phyloP scores from a whole-genome alignment of 495 filamentous ascomycete species.

The Acidiella bohemica region DNA sequence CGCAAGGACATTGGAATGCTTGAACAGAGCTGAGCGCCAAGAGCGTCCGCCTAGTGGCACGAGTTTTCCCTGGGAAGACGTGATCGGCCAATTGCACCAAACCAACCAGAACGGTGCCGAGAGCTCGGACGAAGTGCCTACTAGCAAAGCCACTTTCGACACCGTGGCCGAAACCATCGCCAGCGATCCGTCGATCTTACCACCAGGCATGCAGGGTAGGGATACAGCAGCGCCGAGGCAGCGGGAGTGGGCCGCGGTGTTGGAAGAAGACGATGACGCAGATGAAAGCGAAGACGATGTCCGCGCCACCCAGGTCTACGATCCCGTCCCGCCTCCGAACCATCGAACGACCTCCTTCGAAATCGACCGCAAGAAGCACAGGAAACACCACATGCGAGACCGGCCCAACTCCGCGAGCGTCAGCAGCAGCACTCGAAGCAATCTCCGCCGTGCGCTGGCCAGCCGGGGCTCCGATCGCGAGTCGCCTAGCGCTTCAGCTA shows the following conservation, averaged over 20 bases:
- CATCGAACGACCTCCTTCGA: neutral
- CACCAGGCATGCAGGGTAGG: conserved; percentile 1
- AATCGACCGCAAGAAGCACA: conserved; percentile 3
- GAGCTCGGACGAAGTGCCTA: conserved; percentile 3
- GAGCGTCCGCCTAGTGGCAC: conserved; percentile 48
- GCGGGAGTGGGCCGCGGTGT: conserved; percentile 5
- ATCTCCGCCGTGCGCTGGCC: conserved; percentile 7
- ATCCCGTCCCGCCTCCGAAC: neutral
- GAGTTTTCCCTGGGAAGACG: conserved; percentile 55
- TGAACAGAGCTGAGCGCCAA: conserved; percentile 56
- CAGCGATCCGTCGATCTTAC: conserved; percentile 10
- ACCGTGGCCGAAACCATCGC: conserved; percentile 3
- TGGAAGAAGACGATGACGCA: conserved; percentile 8
- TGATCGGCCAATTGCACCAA: conserved; percentile 40
- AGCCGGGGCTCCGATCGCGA: conserved; percentile 7
- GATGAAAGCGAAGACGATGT: conserved; percentile 1
- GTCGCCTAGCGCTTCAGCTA: neutral
- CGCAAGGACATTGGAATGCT: conserved; percentile 57
- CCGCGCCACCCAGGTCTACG: conserved; percentile 2
- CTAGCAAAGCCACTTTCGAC: conserved; percentile 5
- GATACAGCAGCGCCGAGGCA: neutral
- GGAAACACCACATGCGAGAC: neutral
- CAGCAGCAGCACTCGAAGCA: conserved; percentile 5
- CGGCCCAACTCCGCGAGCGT: conserved; percentile 9
- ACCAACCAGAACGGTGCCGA: conserved; percentile 1